phyloP scores from a whole-genome alignment of 805 yeast genomes.

The Saccharomyces kudriavzevii region DNA sequence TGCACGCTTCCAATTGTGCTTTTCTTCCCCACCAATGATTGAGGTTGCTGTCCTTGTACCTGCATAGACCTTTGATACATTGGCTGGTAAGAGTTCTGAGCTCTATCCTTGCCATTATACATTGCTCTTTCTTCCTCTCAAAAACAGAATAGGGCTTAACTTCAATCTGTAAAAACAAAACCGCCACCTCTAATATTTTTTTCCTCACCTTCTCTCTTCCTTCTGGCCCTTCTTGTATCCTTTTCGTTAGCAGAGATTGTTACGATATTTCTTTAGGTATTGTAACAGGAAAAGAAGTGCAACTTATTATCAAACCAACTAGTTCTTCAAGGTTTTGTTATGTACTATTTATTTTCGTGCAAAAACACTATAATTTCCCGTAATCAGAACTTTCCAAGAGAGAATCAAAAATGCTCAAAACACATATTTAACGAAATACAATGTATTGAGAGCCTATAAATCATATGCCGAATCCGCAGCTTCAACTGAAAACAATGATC shows the following conservation, averaged over 20 bases:
- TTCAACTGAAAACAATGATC: neutral
- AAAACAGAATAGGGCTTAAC: neutral
- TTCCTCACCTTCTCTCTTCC: neutral
- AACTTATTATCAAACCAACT: neutral
- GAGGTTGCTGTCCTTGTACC: constrained; percentile 8
- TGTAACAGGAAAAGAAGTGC: neutral
- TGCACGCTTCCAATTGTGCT: constrained; percentile 13
- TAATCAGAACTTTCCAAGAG: neutral
- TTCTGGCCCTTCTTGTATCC: neutral
- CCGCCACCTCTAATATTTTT: neutral
- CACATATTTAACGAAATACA: neutral
- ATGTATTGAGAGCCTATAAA: neutral
- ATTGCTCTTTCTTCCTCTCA: neutral
- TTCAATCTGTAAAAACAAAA: neutral
- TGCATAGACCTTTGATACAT: constrained; percentile 7
- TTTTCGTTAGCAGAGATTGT: neutral
- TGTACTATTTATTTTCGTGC: neutral
- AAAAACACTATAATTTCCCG: neutral
- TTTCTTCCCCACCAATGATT: constrained; percentile 6
- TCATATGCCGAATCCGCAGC: neutral
- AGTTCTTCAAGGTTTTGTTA: neutral
- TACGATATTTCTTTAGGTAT: neutral
- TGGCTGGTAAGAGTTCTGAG: constrained; percentile 8
- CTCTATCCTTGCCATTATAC: constrained; percentile 9
- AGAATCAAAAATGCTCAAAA: neutral